Evolutionary conservation across 2,329 filamentous ascomycete species (phyloP), one percentile per base, ranked within the genome.

Genomic region (Rhynchosporium secalis): DNA sequence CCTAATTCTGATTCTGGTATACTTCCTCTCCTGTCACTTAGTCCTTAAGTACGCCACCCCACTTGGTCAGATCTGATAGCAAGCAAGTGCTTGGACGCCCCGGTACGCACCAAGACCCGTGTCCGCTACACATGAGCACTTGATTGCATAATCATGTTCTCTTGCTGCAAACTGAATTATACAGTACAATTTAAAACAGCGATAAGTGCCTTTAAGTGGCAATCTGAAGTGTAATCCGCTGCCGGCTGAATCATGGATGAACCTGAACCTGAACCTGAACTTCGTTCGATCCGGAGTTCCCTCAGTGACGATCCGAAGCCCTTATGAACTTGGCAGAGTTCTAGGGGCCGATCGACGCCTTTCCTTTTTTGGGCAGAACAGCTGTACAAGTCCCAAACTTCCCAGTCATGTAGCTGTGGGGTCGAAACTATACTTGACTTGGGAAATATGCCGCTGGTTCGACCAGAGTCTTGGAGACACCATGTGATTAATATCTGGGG

Each of bases 101-200:
- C 29, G 12, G 20, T 31, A 15, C 20, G 3, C 2, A 9, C 3
- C 26, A 48, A 29, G 12, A 5, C 4, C 26, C 28, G 29, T 31
- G 5, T 6, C 46, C 8, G 31, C n/a, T 12, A 46, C 48, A 51
- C 38, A 43, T 26, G 49, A 55, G 28, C 48, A 47, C 20, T 60
- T 33, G 58, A 60, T 60, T 60, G 29, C 51, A 52, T 55, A 60
- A 60, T 60, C 58, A 48, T 54, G 41, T 46, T 43, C 58, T 8
- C 31, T 41, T 38, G 29, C 4, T 36, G 28, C 51, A 12, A 55
- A 20, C 20, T 20, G 20, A 43, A 41, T 10, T 9, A n/a, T 54
- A 41, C 13, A 40, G 26, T 45, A 43, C 41, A n/a, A 20, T 20
- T 36, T 6, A 36, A 6, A 6, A 36, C 33, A 36, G 33, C 43